A percentile compares a stretch with the other conserved stretches of the same genome.
Conservation (phyloP, 306 rosid genomes). For the Luffa acutangula region DNA sequence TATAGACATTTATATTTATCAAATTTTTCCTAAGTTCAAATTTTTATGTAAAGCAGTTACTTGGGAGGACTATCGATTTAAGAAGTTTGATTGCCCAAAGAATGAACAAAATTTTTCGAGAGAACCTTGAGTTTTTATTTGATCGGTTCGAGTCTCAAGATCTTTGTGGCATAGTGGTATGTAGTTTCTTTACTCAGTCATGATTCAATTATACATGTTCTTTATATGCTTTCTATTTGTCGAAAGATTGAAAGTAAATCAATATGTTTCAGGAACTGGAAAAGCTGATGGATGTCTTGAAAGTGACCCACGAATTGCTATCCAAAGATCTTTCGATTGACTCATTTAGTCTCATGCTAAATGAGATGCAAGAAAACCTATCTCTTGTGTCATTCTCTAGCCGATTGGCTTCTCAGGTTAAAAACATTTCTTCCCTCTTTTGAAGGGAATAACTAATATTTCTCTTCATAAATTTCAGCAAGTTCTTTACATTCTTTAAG, state of each 20-base stretch:
- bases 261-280: slow-evolving; percentile 71
- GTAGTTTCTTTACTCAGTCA: slow-evolving; percentile 25
- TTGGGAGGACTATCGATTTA: slow-evolving; percentile 86
- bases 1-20: not conserved
- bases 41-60: slow-evolving; percentile 48
- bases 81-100: slow-evolving; percentile 73
- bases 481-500: not conserved
- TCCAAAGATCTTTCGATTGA: slow-evolving; percentile 75
- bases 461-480: not conserved
- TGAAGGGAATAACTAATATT: not conserved
- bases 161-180: slow-evolving; percentile 84
- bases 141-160: slow-evolving; percentile 98
- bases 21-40: slow-evolving; percentile 3
- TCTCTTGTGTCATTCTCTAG: slow-evolving; percentile 95
- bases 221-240: slow-evolving; percentile 11
- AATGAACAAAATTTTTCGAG: slow-evolving; percentile 83
- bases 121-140: slow-evolving; percentile 86
- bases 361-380: slow-evolving; percentile 95
- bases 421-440: slow-evolving; percentile 1
- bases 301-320: slow-evolving; percentile 73
- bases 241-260: slow-evolving; percentile 11
- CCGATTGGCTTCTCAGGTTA: slow-evolving; percentile 93
- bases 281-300: slow-evolving; percentile 68
- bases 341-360: slow-evolving; percentile 72
- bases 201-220: slow-evolving; percentile 4